Evolutionary conservation across 2,329 filamentous ascomycete species (phyloP).

Genomic region (Hypoxylon sp.): DNA sequence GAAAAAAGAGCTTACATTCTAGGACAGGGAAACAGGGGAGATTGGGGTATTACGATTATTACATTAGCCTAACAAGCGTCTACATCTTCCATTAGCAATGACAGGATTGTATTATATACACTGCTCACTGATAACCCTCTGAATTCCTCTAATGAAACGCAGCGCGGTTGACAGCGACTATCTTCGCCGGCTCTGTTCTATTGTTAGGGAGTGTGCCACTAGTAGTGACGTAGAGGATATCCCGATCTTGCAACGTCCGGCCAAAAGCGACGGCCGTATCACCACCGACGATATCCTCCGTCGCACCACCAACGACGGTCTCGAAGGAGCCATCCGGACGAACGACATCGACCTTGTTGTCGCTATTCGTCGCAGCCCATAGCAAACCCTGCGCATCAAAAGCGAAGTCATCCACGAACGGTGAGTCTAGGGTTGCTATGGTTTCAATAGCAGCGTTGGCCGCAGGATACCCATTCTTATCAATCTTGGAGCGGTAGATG

Average conservation of each 20-base stretch:
- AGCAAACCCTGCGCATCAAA: conserved; percentile 41
- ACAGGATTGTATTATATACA: neutral
- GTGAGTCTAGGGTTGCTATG: conserved; percentile 38
- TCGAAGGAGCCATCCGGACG: conserved; percentile 25
- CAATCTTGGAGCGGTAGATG: conserved; percentile 44
- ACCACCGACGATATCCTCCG: conserved; percentile 43
- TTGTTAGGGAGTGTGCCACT: conserved; percentile 44
- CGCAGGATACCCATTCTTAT: conserved; percentile 32
- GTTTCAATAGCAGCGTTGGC: conserved; percentile 38
- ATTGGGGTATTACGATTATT: neutral
- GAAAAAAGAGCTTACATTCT: too few species aligned
- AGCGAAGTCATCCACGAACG: conserved; percentile 50
- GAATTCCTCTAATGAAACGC: conserved; percentile 23
- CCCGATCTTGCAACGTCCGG: conserved; percentile 35
- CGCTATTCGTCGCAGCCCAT: conserved; percentile 44
- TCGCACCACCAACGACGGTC: conserved; percentile 38
- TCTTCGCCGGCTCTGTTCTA: conserved; percentile 48
- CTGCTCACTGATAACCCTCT: neutral
- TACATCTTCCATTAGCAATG: neutral
- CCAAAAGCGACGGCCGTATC: conserved; percentile 47
- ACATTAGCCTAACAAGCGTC: neutral
- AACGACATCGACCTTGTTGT: conserved; percentile 45
- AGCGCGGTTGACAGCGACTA: conserved; percentile 49
- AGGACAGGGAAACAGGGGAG: neutral
- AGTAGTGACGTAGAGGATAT: conserved; percentile 49